A percentile compares a stretch with the other conserved stretches of the same genome.
These are phyloP conservation scores for Priceomyces fermenticarens DNA, from an alignment of 805 yeast genomes.

Conservation along the genomic window DNA sequence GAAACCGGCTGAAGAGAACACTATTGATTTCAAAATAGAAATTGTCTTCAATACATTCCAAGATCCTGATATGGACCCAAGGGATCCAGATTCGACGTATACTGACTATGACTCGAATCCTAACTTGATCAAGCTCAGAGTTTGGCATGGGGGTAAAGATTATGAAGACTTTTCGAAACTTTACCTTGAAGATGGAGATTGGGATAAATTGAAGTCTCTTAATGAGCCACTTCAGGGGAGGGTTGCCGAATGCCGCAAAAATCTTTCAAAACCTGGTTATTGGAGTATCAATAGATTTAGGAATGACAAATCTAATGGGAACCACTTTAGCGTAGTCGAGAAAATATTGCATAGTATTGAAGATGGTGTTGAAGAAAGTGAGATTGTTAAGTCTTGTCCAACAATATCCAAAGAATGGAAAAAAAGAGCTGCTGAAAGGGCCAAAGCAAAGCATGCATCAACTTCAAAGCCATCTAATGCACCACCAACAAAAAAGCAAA, in stretches of 20 bases:
- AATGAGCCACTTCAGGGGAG: conserved; percentile 86
- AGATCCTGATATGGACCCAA: conserved; percentile 63
- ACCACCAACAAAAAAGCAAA: conserved; percentile 1
- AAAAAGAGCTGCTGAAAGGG: conserved; percentile 45
- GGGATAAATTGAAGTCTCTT: conserved; percentile 69
- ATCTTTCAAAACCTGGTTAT: conserved; percentile 49
- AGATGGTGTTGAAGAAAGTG: conserved; percentile 82
- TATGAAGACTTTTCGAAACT: conserved; percentile 70
- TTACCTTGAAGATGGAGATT: conserved; percentile 63
- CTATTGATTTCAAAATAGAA: conserved; percentile 79
- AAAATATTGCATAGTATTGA: conserved; percentile 81
- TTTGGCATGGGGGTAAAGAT: conserved; percentile 70
- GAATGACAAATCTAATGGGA: conserved; percentile 89
- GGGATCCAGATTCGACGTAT: conserved; percentile 69
- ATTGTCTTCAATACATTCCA: conserved; percentile 56
- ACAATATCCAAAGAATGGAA: conserved; percentile 63
- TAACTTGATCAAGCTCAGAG: conserved; percentile 51
- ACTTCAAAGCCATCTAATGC: neutral
- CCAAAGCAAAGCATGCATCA: conserved; percentile 8
- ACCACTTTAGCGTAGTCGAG: conserved; percentile 75
- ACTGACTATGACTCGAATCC: conserved; percentile 83
- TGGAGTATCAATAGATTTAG: conserved; percentile 90
- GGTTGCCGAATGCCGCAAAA: conserved; percentile 79
- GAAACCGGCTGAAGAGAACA: conserved; percentile 96
- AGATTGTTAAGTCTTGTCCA: conserved; percentile 56